Evolutionary conservation across 257 asterid genomes (phyloP), one percentile per base, ranked within the genome.

Genomic region (Cynanchum wilfordii): DNA sequence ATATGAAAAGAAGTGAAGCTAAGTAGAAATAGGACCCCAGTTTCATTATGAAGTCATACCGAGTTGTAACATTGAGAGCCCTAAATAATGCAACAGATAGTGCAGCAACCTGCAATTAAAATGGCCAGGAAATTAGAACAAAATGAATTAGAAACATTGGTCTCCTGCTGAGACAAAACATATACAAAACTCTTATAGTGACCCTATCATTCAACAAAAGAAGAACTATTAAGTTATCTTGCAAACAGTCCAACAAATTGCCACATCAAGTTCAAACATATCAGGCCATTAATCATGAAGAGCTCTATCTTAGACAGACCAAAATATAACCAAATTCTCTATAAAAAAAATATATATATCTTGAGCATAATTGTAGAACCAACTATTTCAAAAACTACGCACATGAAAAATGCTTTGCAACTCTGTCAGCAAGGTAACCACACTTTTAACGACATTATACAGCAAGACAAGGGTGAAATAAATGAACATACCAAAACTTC

Each of bases 11-110:
- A 59, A n/a, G 7, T 20, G 25, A 64, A 67, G 33, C 38, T 42
- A n/a, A 72, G 68, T 38, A 52, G 63, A 71, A 55, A 44, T 12
- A 51, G 20, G 13, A 70, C 36, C 54, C 58, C 74, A 71, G 69
- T 63, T 78, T 67, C 30, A 30, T 57, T 29, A 47, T 74, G 69
- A 72, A 33, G 55, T 38, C 86, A 60, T 86, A 91, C 98, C 98
- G 86, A 54, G 95, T 72, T 6, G 95, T 87, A 74, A 89, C 86
- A 84, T 92, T 90, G 84, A 94, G 82, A 76, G 99, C 97, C 89
- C 98, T 86, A 66, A 90, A 88, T 69, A 94, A 76, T 70, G 96
- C 95, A 42, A 94, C 96, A 42, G 93, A 89, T 74, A 94, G 83
- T 68, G 97, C 99, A 75, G 92, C 86, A 83, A 94, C 90, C 98